phyloP scores from a whole-genome alignment of 495 filamentous ascomycete genomes.

The Hamigera avellanea region DNA sequence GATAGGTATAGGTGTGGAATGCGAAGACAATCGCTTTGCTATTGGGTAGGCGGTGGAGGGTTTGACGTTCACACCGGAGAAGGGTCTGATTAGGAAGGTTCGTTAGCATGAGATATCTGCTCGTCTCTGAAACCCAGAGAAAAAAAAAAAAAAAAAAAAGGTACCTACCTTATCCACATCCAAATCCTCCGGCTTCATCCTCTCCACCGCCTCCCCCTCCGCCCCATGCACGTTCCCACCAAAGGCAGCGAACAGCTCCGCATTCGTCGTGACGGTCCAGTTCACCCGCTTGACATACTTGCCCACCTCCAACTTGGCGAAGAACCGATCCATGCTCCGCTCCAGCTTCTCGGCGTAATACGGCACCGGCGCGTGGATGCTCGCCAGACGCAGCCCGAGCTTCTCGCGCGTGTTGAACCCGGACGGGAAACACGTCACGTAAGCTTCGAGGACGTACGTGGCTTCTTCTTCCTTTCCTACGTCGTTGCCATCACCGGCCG shows the following conservation, averaged over 20 bases:
- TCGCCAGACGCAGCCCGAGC: slow-evolving; percentile 46
- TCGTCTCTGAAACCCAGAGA: neutral
- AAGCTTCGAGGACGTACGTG: slow-evolving; percentile 53
- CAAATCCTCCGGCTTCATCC: slow-evolving; percentile 28
- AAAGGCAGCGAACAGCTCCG: slow-evolving; percentile 42
- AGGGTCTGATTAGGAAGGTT: slow-evolving; percentile 28
- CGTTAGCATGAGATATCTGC: neutral
- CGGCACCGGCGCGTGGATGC: slow-evolving; percentile 62
- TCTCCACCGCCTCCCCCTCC: slow-evolving; percentile 24
- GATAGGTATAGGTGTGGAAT: slow-evolving; percentile 73
- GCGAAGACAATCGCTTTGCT: slow-evolving; percentile 59
- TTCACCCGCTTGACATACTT: slow-evolving; percentile 31
- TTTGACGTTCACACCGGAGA: slow-evolving; percentile 66
- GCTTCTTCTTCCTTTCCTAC: slow-evolving; percentile 16
- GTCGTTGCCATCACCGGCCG: slow-evolving; percentile 4
- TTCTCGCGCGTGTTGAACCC: slow-evolving; percentile 59
- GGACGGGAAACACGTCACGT: slow-evolving; percentile 58
- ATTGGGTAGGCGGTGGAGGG: slow-evolving; percentile 57
- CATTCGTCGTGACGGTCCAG: slow-evolving; percentile 54
- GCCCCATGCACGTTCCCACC: slow-evolving; percentile 25
- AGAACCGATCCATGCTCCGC: slow-evolving; percentile 69
- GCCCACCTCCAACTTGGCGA: slow-evolving; percentile 34
- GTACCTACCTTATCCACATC: slow-evolving; percentile 36
- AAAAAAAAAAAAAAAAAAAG: slow-evolving; percentile 1
- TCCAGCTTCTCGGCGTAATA: slow-evolving; percentile 59